Conservation (phyloP, 306 rosid species). For the Dicorynia guianensis region DNA sequence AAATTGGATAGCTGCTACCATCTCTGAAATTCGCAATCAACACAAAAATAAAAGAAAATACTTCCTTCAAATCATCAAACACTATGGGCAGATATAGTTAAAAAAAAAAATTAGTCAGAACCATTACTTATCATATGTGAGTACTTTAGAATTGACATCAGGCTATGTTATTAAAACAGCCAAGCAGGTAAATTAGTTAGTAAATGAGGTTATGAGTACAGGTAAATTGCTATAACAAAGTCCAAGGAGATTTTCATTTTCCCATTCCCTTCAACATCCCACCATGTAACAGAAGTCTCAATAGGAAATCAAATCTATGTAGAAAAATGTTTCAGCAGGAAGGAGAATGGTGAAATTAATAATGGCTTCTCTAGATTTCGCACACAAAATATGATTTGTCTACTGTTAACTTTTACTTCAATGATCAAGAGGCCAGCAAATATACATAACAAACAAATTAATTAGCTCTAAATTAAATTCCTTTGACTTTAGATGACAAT, state of each 20-base stretch:
- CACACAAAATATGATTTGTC: constrained; percentile 4
- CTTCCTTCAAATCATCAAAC: constrained; percentile 11
- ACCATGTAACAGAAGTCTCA: constrained; percentile 26
- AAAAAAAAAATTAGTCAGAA: constrained; percentile 19
- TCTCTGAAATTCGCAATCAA: constrained; percentile 30
- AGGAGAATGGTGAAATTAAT: constrained; percentile 28
- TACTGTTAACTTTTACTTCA: neutral
- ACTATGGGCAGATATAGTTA: neutral
- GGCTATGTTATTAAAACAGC: constrained; percentile 16
- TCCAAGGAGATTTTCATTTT: constrained; percentile 36
- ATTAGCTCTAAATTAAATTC: neutral
- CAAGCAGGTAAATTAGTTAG: constrained; percentile 25
- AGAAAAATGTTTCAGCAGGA: constrained; percentile 21
- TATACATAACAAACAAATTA: neutral
- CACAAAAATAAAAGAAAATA: constrained; percentile 26
- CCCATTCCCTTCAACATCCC: constrained; percentile 23
- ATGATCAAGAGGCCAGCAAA: constrained; percentile 12
- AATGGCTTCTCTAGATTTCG: constrained; percentile 25
- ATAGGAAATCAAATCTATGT: constrained; percentile 9
- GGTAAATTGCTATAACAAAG: neutral
- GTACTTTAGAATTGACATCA: constrained; percentile 25
- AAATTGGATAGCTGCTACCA: constrained; percentile 28
- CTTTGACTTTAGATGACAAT: neutral
- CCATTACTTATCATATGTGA: neutral
- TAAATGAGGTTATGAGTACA: constrained; percentile 9